These are phyloP conservation scores for Annulohypoxylon truncatum DNA, from an alignment of 2,329 filamentous ascomycete species.

Conservation along the genomic window DNA sequence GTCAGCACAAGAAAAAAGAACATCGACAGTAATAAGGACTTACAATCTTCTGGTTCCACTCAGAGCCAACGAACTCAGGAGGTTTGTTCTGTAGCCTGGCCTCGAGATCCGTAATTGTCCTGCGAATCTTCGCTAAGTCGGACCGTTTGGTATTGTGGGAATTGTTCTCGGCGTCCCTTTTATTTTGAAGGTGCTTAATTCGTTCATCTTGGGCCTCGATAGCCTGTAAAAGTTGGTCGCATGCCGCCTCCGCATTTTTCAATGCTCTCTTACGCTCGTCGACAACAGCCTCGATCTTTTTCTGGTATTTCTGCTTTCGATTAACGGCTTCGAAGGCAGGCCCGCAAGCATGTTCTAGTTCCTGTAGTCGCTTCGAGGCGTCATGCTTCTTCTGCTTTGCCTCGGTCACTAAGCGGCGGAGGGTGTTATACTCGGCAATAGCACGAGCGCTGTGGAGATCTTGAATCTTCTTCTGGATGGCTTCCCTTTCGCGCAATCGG, in stretches of 20 bases:
- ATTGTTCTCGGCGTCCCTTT: slow-evolving; percentile 64
- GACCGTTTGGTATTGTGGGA: slow-evolving; percentile 60
- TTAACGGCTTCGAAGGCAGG: slow-evolving; percentile 78
- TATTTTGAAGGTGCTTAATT: slow-evolving; percentile 58
- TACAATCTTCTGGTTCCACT: slow-evolving; percentile 80
- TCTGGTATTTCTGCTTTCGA: slow-evolving; percentile 74
- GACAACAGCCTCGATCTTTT: slow-evolving; percentile 66
- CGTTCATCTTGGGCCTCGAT: slow-evolving; percentile 55
- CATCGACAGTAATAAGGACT: slow-evolving; percentile 49
- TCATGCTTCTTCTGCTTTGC: slow-evolving; percentile 67
- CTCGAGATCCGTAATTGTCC: slow-evolving; percentile 71
- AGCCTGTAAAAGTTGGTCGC: slow-evolving; percentile 55
- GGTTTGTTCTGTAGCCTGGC: slow-evolving; percentile 71
- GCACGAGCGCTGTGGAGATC: slow-evolving; percentile 74
- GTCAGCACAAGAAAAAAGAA: slow-evolving; percentile 43
- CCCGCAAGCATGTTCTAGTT: slow-evolving; percentile 68
- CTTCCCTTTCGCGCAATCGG: slow-evolving; percentile 79
- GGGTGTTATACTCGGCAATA: slow-evolving; percentile 71
- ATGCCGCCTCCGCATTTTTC: slow-evolving; percentile 63
- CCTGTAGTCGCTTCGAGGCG: slow-evolving; percentile 67
- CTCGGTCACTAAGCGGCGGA: slow-evolving; percentile 59
- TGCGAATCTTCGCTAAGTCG: slow-evolving; percentile 55
- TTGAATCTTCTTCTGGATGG: slow-evolving; percentile 72
- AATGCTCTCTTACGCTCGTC: slow-evolving; percentile 65
- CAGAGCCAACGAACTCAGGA: slow-evolving; percentile 73